phyloP scores from a whole-genome alignment of 495 filamentous ascomycete species.

The Immersiella caudata region DNA sequence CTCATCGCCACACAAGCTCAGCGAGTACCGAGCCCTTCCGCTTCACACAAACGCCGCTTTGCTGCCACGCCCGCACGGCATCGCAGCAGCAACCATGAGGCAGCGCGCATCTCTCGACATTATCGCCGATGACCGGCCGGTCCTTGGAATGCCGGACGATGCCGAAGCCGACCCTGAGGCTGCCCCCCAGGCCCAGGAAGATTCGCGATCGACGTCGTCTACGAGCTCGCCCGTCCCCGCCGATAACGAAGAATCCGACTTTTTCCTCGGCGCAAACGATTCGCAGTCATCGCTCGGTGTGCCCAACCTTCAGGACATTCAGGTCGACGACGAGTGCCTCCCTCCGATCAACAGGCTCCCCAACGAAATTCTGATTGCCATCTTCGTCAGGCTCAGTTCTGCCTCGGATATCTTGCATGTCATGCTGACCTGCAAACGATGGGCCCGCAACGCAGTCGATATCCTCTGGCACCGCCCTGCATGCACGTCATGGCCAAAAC shows the following conservation, averaged over 20 bases:
- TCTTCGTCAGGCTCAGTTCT: slow-evolving; percentile 81
- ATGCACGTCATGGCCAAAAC: slow-evolving; percentile 80
- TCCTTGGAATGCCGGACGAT: slow-evolving; percentile 3
- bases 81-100: slow-evolving; percentile 28
- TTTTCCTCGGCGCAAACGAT: slow-evolving; percentile 84
- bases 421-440: slow-evolving; percentile 90
- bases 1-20: background rate
- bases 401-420: slow-evolving; percentile 77
- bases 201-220: slow-evolving; percentile 64
- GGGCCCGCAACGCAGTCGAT: slow-evolving; percentile 91
- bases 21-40: background rate
- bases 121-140: slow-evolving; percentile 40
- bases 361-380: slow-evolving; percentile 89
- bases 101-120: slow-evolving; percentile 48
- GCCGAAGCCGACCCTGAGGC: slow-evolving; percentile 20
- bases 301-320: slow-evolving; percentile 72
- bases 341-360: slow-evolving; percentile 84
- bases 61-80: slow-evolving; percentile 27
- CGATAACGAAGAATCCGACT: slow-evolving; percentile 81
- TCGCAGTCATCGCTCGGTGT: slow-evolving; percentile 87
- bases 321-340: slow-evolving; percentile 62
- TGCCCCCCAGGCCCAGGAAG: slow-evolving; percentile 27
- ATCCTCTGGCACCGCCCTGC: slow-evolving; percentile 93
- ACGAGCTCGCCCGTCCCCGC: slow-evolving; percentile 82
- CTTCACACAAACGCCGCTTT: slow-evolving; percentile 23